phyloP scores from a whole-genome alignment of 2,329 filamentous ascomycete genomes.

The Achaetomium macrosporum region DNA sequence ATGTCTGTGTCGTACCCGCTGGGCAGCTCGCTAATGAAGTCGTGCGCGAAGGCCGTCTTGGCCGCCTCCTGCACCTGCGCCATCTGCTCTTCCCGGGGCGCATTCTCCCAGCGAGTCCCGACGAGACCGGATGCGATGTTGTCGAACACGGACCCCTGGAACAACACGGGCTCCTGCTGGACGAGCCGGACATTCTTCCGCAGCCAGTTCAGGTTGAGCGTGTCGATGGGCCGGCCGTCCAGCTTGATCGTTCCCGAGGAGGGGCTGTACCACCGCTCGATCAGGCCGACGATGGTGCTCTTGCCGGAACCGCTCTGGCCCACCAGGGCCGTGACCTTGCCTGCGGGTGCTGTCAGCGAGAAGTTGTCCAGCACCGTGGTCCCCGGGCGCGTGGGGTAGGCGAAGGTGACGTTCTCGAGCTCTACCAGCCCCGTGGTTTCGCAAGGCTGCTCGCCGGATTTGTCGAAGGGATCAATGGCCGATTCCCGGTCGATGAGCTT shows the following conservation, averaged over 20 bases:
- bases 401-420: slow-evolving; percentile 40
- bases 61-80: slow-evolving; percentile 48
- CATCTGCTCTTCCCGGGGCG: slow-evolving; percentile 37
- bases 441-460: slow-evolving; percentile 31
- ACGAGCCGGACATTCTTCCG: slow-evolving; percentile 30
- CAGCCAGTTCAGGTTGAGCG: slow-evolving; percentile 28
- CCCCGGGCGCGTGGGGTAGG: slow-evolving; percentile 47
- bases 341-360: slow-evolving; percentile 34
- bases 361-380: slow-evolving; percentile 35
- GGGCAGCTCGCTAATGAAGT: slow-evolving; percentile 7
- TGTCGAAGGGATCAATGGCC: slow-evolving; percentile 38
- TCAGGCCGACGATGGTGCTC: slow-evolving; percentile 39
- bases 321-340: slow-evolving; percentile 47
- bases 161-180: slow-evolving; percentile 35
- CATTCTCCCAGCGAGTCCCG: slow-evolving; percentile 29
- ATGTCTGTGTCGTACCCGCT: slow-evolving; percentile 55
- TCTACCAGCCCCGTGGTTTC: slow-evolving; percentile 37
- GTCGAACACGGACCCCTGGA: slow-evolving; percentile 40
- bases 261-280: slow-evolving; percentile 50
- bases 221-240: slow-evolving; percentile 25
- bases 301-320: slow-evolving; percentile 47
- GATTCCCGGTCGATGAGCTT: slow-evolving; percentile 38
- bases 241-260: slow-evolving; percentile 26
- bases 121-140: slow-evolving; percentile 46
- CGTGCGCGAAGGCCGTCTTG: slow-evolving; percentile 46